phyloP scores from a whole-genome alignment of 805 yeast genomes.

The Metschnikowia colocasiae region DNA sequence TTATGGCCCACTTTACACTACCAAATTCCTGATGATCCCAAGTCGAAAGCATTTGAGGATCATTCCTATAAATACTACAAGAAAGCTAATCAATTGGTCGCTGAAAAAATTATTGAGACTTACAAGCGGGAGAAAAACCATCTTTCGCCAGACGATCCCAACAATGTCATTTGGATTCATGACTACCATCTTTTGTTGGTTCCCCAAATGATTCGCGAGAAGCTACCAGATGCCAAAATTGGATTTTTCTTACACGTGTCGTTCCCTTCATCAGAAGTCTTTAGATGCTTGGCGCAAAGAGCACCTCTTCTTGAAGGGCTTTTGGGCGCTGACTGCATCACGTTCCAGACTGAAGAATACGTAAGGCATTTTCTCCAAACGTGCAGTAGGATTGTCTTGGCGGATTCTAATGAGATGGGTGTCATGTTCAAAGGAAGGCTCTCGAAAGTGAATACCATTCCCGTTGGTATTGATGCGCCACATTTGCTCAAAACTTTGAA shows the following conservation, averaged over 20 bases:
- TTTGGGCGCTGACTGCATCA: constrained; percentile 82
- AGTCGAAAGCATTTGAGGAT: constrained; percentile 90
- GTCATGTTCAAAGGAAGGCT: constrained; percentile 58
- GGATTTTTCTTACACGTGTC: constrained; percentile 92
- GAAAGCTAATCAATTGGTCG: constrained; percentile 70
- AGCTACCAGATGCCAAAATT: constrained; percentile 77
- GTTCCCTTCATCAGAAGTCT: constrained; percentile 93
- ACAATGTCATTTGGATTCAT: constrained; percentile 84
- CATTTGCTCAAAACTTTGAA: constrained; percentile 46
- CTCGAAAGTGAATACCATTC: constrained; percentile 54
- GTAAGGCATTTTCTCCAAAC: constrained; percentile 93
- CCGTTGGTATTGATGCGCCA: constrained; percentile 77
- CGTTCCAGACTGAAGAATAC: constrained; percentile 90
- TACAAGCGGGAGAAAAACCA: constrained; percentile 55
- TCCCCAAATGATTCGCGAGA: constrained; percentile 75
- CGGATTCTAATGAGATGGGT: constrained; percentile 68
- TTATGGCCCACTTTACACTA: constrained; percentile 94
- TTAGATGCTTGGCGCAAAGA: constrained; percentile 89
- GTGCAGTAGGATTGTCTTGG: constrained; percentile 74
- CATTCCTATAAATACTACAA: constrained; percentile 89
- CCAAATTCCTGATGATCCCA: constrained; percentile 93
- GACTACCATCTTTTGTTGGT: constrained; percentile 89
- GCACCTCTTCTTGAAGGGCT: constrained; percentile 72
- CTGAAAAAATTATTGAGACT: constrained; percentile 63
- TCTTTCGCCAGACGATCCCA: constrained; percentile 35